Base-by-base conservation (phyloP, 345 rosid species). In the Rhodomyrtus tomentosa region DNA sequence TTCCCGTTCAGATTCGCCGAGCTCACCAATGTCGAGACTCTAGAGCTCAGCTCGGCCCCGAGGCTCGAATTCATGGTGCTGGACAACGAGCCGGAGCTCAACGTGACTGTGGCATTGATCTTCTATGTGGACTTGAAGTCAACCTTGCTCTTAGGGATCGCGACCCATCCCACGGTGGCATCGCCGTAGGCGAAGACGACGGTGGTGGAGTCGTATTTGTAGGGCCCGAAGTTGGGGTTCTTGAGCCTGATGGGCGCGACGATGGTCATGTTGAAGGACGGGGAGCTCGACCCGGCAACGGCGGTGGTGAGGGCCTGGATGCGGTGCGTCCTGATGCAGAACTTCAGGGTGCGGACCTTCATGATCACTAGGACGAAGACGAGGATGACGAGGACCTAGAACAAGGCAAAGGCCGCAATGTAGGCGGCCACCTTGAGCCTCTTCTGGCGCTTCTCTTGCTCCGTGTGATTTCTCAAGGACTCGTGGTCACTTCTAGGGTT, bases 211-310 rank as follows among this genome's bases (percentile, higher is more conserved):
- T 86, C 88, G 49, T 83, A 86, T 81, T 86, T 86, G 82, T 86
- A 86, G 3, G 83, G 88, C 15, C 88, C 88, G 68, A 86, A 83
- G 83, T 86, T 83, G 55, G 80, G 1, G 88, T 86, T 86, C 85
- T 83, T 83, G 81, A 86, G 56, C 81, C 83, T 86, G 48, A 86
- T 1, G 22, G 85, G 85, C 4, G 85, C 27, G 16, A 59, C 15
- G 81, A 86, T 62, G 12, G 83, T 40, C 85, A 42, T n/a, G 10
- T 83, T 79, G 80, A 80, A 86, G 14, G 82, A 73, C 12, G 79
- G n/a, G n/a, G 76, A 6, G 25, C 51, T 7, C 25, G 81, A 1
- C 7, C 38, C 38, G 40, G 7, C 0, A 3, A n/a, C 4, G 83
- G 51, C 2, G 83, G 42, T 4, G n/a, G 42, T 7, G 10, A 51